These are phyloP conservation scores for Trifolium repens DNA, from an alignment of 306 rosid species.

Conservation along the genomic window DNA sequence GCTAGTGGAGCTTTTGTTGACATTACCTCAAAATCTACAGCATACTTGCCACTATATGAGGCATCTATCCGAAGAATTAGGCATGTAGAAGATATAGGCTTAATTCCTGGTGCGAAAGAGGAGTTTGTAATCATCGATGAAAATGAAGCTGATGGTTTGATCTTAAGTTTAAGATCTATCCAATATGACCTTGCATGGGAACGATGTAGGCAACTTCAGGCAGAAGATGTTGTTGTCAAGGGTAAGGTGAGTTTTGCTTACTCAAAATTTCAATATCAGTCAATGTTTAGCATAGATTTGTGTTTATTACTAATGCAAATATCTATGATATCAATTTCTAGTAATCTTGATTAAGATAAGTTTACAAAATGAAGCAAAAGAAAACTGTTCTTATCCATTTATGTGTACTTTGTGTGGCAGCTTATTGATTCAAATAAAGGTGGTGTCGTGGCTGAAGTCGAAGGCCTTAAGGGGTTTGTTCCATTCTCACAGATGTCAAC, in stretches of 20 bases:
- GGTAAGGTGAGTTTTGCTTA: slow-evolving; percentile 79
- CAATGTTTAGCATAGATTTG: slow-evolving; percentile 31
- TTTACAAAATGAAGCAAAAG: slow-evolving; percentile 21
- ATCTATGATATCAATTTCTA: slow-evolving; percentile 1
- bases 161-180: slow-evolving; percentile 74
- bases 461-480: slow-evolving; percentile 93
- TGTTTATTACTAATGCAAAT: slow-evolving; percentile 12
- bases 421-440: slow-evolving; percentile 86
- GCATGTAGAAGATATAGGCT: slow-evolving; percentile 82
- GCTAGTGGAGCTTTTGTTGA: slow-evolving; percentile 80
- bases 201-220: slow-evolving; percentile 92
- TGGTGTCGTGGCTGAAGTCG: slow-evolving; percentile 93
- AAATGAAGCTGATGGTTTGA: slow-evolving; percentile 82
- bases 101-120: slow-evolving; percentile 71
- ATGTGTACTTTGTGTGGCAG: slow-evolving; percentile 51
- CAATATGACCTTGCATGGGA: slow-evolving; percentile 95
- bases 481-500: slow-evolving; percentile 95
- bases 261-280: slow-evolving; percentile 6
- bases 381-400: not conserved
- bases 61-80: slow-evolving; percentile 70
- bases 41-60: slow-evolving; percentile 84
- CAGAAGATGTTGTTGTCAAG: slow-evolving; percentile 96
- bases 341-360: slow-evolving; percentile 8
- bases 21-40: slow-evolving; percentile 83
- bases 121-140: slow-evolving; percentile 87